Evolutionary conservation across 2,329 filamentous ascomycete genomes (phyloP).

Genomic region (Gremmenia infestans): DNA sequence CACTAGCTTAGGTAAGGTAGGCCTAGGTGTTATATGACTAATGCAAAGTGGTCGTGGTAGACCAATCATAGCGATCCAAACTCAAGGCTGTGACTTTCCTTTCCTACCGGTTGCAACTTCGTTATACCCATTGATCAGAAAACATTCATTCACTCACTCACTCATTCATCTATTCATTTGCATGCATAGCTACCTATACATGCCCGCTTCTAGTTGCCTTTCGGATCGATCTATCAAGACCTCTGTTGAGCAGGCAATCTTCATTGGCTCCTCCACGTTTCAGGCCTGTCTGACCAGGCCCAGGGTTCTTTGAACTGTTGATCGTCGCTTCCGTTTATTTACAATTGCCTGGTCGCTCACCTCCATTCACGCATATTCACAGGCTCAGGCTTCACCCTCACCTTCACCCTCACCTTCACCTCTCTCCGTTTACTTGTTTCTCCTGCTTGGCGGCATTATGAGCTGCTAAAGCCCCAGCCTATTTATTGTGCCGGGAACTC

Average conservation of each 20-base stretch:
- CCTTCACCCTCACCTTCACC: neutral
- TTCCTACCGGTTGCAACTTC: too few species aligned
- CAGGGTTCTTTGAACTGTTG: too few species aligned
- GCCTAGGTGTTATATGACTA: too few species aligned
- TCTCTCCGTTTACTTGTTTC: neutral
- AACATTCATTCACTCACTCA: neutral
- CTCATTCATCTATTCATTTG: neutral
- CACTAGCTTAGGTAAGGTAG: too few species aligned
- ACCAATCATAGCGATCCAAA: too few species aligned
- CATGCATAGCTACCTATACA: neutral
- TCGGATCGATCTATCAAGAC: neutral
- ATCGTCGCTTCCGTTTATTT: neutral
- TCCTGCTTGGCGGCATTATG: neutral
- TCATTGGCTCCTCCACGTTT: neutral
- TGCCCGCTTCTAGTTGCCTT: neutral
- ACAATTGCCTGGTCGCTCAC: neutral
- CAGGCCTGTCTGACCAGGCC: neutral
- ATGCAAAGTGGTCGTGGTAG: too few species aligned
- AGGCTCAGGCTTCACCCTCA: neutral
- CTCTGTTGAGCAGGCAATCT: neutral
- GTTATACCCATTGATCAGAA: too few species aligned
- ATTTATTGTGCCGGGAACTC: too few species aligned
- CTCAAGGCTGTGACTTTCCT: too few species aligned
- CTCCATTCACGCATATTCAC: neutral
- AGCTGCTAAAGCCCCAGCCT: too few species aligned